A percentile compares a stretch with the other conserved stretches of the same genome.
Conservation (phyloP, 2,329 filamentous ascomycete species). For the Aspergillus clavatus region DNA sequence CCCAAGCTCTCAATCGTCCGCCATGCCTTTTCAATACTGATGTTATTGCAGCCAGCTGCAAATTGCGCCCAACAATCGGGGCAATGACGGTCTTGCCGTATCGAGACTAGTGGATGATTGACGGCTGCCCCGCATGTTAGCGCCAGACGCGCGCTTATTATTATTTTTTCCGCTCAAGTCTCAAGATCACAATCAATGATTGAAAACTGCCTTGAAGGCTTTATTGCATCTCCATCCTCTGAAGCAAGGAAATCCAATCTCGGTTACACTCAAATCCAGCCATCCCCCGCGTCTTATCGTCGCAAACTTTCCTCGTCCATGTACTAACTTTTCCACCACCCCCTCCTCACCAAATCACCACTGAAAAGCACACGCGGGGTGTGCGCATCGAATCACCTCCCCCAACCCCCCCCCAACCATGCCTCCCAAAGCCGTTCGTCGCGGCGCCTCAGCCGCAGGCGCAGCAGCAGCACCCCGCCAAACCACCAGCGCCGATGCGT, state of each 20-base stretch:
- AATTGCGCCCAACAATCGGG: too few species aligned
- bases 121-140: background rate
- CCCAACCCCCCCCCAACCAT: conserved; percentile 18
- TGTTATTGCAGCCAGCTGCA: too few species aligned
- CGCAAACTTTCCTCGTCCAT: too few species aligned
- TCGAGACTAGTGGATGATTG: background rate
- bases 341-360: background rate
- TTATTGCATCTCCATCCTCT: too few species aligned
- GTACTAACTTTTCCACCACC: too few species aligned
- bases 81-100: background rate
- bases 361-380: conserved; percentile 8
- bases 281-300: too few species aligned
- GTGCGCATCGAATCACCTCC: background rate
- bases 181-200: background rate
- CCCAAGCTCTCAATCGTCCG: too few species aligned
- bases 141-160: conserved; percentile 5
- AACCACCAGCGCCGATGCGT: conserved; percentile 11
- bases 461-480: conserved; percentile 17
- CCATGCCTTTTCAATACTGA: too few species aligned
- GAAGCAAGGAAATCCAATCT: too few species aligned
- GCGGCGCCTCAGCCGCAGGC: conserved; percentile 17
- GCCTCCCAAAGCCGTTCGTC: conserved; percentile 33
- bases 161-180: conserved; percentile 2
- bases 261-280: too few species aligned
- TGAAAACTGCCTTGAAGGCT: too few species aligned